Base-by-base conservation (phyloP, 176 grass and related monocot genomes). In the Phoenix dactylifera region DNA sequence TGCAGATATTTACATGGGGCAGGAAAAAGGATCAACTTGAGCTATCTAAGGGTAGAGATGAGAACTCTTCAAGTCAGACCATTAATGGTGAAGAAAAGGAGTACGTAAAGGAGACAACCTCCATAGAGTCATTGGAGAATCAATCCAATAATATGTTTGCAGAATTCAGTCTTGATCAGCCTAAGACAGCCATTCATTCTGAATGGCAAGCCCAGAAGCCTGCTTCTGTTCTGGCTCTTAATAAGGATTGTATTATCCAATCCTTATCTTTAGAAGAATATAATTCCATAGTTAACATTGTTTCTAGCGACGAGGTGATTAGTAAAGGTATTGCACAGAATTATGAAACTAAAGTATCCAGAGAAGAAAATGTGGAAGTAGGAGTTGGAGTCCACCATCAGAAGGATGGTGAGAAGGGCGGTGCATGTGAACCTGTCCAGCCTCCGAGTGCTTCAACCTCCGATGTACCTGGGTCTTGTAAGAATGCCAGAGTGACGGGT, bases 381-480 rank as follows among this genome's bases (percentile, higher is more conserved):
- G 74, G 83, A 74, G 72, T 70, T 63, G 60, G 71, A 59, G 50
- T 83, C 77, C 59, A 60, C 9, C 23, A 6, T 18, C 54, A 64
- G 6, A 82, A 85, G 58, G 78, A 89, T 50, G 26, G 26, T 28
- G 80, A 71, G 52, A 70, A 83, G 70, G 51, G 49, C 23, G 50
- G 52, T 39, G 59, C 55, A 67, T 55, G 82, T 51, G 83, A 76
- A 15, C 60, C 67, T 71, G 79, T 85, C 26, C 78, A 72, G 57
- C 63, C 79, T 63, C 16, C 66, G 56, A 62, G 50, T 30, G 69
- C 60, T 68, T 70, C 15, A 22, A 58, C 3, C 39, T 71, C 75
- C 51, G 80, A 86, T 17, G 82, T 79, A 23, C 85, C 88, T 15
- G 70, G 69, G 60, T 93, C 82, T 51, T 52, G 59, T 76, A 92